Evolutionary conservation across 176 grass and related monocot species (phyloP).

Genomic region (Cenchrus americanus): DNA sequence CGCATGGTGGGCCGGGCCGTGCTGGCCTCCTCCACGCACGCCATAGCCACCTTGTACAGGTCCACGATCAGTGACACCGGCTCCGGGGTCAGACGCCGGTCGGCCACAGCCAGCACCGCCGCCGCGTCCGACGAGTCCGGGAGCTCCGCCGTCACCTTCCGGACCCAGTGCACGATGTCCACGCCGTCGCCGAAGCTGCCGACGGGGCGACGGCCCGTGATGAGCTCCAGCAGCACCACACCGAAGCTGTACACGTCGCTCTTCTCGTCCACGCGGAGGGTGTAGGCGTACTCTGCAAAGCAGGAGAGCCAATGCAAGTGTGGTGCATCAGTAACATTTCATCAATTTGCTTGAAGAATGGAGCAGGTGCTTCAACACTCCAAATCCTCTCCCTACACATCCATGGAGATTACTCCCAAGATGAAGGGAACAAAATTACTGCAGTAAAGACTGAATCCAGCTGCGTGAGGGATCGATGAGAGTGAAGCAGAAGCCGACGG

Average conservation of each 20-base stretch:
- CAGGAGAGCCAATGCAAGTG: rapidly evolving
- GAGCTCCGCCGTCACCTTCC: conserved; percentile 65
- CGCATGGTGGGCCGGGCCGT: conserved; percentile 73
- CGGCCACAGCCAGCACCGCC: conserved; percentile 54
- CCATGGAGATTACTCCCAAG: no score
- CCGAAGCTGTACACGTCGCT: conserved; percentile 82
- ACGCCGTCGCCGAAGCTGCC: conserved; percentile 84
- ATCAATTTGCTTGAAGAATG: no score
- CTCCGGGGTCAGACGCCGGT: conserved; percentile 51
- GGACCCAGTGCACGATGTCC: conserved; percentile 87
- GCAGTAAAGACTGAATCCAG: no score
- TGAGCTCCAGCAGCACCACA: conserved; percentile 74
- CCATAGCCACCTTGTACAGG: conserved; percentile 74
- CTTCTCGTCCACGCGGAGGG: conserved; percentile 78
- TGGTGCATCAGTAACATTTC: background rate
- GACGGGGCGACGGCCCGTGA: conserved; percentile 68
- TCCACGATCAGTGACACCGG: conserved; percentile 52
- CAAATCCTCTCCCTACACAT: no score
- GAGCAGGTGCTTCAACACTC: background rate
- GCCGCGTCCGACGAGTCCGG: conserved; percentile 37
- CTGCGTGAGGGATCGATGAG: background rate
- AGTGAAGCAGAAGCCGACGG: background rate
- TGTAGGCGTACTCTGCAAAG: conserved; percentile 73
- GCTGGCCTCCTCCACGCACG: conserved; percentile 79
- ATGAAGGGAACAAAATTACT: no score